phyloP scores from a whole-genome alignment of 108 stramenopile genomes.

The Nitzschia sp. region DNA sequence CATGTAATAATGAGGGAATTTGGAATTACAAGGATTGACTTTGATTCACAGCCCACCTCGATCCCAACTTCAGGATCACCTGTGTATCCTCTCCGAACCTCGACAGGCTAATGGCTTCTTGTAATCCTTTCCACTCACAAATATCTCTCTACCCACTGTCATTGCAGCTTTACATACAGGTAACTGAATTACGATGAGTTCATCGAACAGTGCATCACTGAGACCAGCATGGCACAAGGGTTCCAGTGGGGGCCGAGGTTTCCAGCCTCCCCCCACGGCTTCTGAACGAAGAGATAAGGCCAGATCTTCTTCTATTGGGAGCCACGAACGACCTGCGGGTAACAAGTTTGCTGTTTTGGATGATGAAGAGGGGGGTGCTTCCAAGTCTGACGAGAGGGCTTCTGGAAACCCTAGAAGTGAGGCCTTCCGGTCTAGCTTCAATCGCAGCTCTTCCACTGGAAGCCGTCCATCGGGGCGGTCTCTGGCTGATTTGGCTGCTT shows the following conservation, averaged over 20 bases:
- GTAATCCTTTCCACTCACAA: no score
- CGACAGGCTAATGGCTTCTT: no score
- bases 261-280: slow-evolving; percentile 81
- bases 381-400: slow-evolving; percentile 22
- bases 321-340: slow-evolving; percentile 24
- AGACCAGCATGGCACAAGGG: slow-evolving; percentile 56
- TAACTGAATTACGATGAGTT: slow-evolving; percentile 25
- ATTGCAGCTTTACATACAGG: neutral
- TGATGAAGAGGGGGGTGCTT: slow-evolving; percentile 39
- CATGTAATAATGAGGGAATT: no score
- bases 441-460: slow-evolving; percentile 27
- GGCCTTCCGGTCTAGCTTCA: slow-evolving; percentile 40
- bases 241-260: slow-evolving; percentile 46
- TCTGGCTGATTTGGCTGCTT: slow-evolving; percentile 58
- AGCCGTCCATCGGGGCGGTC: slow-evolving; percentile 44
- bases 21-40: no score
- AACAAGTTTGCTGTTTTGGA: slow-evolving; percentile 58
- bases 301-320: slow-evolving; percentile 32
- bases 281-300: slow-evolving; percentile 33
- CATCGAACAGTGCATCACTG: slow-evolving; percentile 36
- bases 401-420: slow-evolving; percentile 35
- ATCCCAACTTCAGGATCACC: no score
- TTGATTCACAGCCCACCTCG: no score
- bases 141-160: no score
- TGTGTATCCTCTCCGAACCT: no score